These are phyloP conservation scores for Noccaea caerulescens DNA, from an alignment of 345 rosid genomes.

Conservation along the genomic window DNA sequence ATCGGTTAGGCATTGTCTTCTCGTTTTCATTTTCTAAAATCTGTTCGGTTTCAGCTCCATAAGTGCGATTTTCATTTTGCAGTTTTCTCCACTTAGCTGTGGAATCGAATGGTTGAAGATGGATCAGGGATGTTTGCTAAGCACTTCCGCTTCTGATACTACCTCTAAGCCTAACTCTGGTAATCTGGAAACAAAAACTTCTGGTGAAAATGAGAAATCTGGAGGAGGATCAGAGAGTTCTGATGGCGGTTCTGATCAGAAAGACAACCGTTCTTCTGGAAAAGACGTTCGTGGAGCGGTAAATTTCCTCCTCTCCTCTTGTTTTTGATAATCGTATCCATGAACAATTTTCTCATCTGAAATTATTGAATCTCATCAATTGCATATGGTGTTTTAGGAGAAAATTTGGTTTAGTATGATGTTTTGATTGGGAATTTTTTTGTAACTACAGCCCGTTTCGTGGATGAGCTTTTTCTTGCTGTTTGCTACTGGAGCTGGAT, in stretches of 20 bases:
- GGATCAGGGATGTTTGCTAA: slow-evolving; percentile 49
- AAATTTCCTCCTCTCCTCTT: slow-evolving; percentile 8
- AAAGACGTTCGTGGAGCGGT: slow-evolving; percentile 97
- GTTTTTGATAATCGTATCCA: background rate
- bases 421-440: slow-evolving; percentile 22
- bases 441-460: slow-evolving; percentile 74
- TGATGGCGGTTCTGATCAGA: slow-evolving; percentile 55
- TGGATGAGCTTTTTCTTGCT: slow-evolving; percentile 91
- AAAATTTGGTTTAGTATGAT: slow-evolving; percentile 2
- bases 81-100: slow-evolving; percentile 46
- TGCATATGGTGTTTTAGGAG: background rate
- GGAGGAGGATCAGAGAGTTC: slow-evolving; percentile 55
- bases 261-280: slow-evolving; percentile 54
- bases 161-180: slow-evolving; percentile 21
- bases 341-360: background rate
- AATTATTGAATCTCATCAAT: background rate
- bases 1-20: slow-evolving; percentile 47
- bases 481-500: slow-evolving; percentile 76
- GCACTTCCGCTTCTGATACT: slow-evolving; percentile 42
- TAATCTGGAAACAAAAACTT: slow-evolving; percentile 40
- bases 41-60: background rate
- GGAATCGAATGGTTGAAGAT: slow-evolving; percentile 44
- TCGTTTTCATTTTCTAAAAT: background rate
- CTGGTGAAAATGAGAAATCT: slow-evolving; percentile 56
- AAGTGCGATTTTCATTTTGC: slow-evolving; percentile 9